Conservation (phyloP, 371 early-diverging fungal species). For the Paramicrosporidium saccamoebae region DNA sequence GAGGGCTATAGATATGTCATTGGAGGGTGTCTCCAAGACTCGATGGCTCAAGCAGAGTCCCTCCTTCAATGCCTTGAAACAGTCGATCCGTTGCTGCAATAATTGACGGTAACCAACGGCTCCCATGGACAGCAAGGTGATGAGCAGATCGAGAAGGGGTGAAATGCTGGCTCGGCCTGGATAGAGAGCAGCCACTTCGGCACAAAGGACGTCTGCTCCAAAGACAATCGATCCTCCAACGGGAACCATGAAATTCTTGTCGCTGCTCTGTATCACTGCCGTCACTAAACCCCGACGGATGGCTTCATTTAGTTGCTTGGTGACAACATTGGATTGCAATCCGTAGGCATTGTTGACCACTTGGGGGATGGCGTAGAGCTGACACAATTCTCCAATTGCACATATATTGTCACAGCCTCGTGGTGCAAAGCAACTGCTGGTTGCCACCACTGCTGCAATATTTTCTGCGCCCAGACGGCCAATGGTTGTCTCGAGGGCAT, state of each 20-base stretch:
- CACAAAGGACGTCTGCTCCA: conserved; percentile 2
- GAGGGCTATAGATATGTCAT: conserved; percentile 4
- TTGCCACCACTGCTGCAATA: conserved; percentile 2
- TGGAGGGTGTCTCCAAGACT: conserved; percentile 3
- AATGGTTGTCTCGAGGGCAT: conserved; percentile 1
- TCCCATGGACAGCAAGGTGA: conserved; percentile 4
- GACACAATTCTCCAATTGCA: conserved; percentile 1
- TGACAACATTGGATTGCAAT: conserved; percentile 1
- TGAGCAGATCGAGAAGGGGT: conserved; percentile 5
- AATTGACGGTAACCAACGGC: conserved; percentile 1
- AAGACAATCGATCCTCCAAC: conserved; percentile 4
- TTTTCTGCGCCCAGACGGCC: conserved; percentile 1
- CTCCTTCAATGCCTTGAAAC: background rate
- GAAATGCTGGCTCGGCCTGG: conserved; percentile 3
- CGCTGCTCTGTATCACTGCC: conserved; percentile 3
- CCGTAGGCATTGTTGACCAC: conserved; percentile 5
- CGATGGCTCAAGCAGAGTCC: conserved; percentile 1
- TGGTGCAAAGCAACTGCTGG: conserved; percentile 5
- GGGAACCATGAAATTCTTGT: conserved; percentile 6
- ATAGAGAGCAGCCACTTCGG: conserved; percentile 1
- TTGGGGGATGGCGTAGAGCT: conserved; percentile 2
- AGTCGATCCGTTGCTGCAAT: conserved; percentile 1
- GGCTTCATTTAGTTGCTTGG: conserved; percentile 2
- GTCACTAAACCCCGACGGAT: conserved; percentile 2
- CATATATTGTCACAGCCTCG: conserved; percentile 1